Conservation (phyloP, 2,329 filamentous ascomycete genomes). For the Fusarium stilboides region DNA sequence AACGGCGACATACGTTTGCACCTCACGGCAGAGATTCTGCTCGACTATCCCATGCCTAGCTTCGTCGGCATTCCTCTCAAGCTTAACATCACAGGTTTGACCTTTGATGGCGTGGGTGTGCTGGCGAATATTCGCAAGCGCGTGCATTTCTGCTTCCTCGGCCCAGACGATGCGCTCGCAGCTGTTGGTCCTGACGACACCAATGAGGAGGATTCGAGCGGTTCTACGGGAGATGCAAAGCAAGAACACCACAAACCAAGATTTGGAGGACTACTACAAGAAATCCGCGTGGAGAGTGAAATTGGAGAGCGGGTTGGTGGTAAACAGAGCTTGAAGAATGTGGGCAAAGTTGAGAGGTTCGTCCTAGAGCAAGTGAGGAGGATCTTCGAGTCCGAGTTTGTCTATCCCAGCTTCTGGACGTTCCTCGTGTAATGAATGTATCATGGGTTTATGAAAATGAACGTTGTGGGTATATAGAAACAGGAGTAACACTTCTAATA, state of each 20-base stretch:
- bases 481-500: slow-evolving; percentile 25
- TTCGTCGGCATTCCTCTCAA: slow-evolving; percentile 97
- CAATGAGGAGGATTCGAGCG: slow-evolving; percentile 28
- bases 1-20: slow-evolving; percentile 89
- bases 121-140: slow-evolving; percentile 90
- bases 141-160: slow-evolving; percentile 94
- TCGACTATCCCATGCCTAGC: slow-evolving; percentile 98
- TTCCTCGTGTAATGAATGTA: slow-evolving; percentile 79
- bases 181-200: slow-evolving; percentile 70
- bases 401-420: slow-evolving; percentile 98
- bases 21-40: slow-evolving; percentile 92
- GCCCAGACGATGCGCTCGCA: slow-evolving; percentile 89
- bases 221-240: slow-evolving; percentile 34
- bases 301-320: slow-evolving; percentile 93
- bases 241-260: slow-evolving; percentile 51
- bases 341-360: slow-evolving; percentile 98
- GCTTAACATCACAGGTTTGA: slow-evolving; percentile 93
- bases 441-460: slow-evolving; percentile 15
- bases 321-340: slow-evolving; percentile 97
- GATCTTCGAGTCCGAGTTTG: slow-evolving; percentile 99
- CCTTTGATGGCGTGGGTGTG: slow-evolving; percentile 95
- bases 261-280: slow-evolving; percentile 85
- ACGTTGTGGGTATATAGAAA: slow-evolving; percentile 45
- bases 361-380: slow-evolving; percentile 95
- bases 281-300: slow-evolving; percentile 97